phyloP scores from a whole-genome alignment of 2,329 filamentous ascomycete species.

The Aspergillus quadrilineatus region DNA sequence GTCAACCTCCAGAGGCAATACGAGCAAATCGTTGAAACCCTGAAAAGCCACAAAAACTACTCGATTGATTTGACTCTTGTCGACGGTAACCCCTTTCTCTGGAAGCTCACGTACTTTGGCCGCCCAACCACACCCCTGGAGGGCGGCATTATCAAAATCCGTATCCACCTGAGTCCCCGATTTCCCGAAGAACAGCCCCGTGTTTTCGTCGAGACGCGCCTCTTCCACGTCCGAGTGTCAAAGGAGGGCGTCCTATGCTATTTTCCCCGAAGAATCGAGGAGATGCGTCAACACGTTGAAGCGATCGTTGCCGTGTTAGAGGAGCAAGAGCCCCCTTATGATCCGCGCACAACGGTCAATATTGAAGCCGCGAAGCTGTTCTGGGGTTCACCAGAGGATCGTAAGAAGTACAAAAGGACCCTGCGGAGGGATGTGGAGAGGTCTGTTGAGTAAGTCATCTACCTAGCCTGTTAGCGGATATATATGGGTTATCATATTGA shows the following conservation, averaged over 20 bases:
- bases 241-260: conserved; percentile 82
- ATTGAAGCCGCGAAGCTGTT: conserved; percentile 81
- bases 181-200: conserved; percentile 90
- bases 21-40: conserved; percentile 73
- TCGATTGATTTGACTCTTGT: conserved; percentile 75
- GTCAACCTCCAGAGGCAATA: conserved; percentile 81
- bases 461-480: neutral
- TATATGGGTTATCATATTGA: neutral
- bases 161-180: conserved; percentile 73
- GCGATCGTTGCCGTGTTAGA: conserved; percentile 80
- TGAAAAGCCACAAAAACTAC: conserved; percentile 67
- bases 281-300: conserved; percentile 79
- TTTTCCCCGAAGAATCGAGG: conserved; percentile 67
- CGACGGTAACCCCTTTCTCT: conserved; percentile 83
- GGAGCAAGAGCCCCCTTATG: conserved; percentile 82
- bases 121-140: conserved; percentile 90
- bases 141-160: conserved; percentile 82
- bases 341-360: conserved; percentile 83
- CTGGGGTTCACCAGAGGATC: conserved; percentile 77
- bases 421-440: conserved; percentile 71
- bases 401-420: conserved; percentile 79
- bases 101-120: conserved; percentile 86
- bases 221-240: conserved; percentile 88
- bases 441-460: conserved; percentile 33
- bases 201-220: conserved; percentile 72